These are phyloP conservation scores for Xerocomus amazonicus DNA, from an alignment of 1,284 basidiomycete genomes.

Conservation along the genomic window DNA sequence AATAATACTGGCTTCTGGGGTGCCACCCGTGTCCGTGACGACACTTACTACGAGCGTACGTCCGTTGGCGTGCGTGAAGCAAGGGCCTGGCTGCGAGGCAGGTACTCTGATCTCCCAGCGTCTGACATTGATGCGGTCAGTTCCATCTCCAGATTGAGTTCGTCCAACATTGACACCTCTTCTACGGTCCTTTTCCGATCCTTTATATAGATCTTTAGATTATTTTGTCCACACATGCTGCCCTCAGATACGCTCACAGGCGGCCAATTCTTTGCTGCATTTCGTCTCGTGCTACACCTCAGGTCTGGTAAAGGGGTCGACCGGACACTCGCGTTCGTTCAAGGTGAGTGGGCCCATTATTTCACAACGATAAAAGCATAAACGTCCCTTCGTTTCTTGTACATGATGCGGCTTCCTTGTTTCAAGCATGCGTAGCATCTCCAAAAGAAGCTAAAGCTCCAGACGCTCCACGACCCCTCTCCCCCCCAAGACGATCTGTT, in stretches of 20 bases:
- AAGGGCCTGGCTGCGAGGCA: conserved; percentile 69
- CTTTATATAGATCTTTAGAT: conserved; percentile 52
- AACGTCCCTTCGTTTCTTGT: not conserved
- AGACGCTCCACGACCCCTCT: conserved; percentile 11
- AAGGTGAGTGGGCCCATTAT: conserved; percentile 45
- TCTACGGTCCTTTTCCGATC: not conserved
- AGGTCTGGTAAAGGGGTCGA: conserved; percentile 57
- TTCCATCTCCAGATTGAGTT: not conserved
- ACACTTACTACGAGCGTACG: conserved; percentile 49
- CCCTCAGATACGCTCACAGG: conserved; percentile 52
- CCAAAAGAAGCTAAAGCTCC: conserved; percentile 9
- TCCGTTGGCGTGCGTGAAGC: conserved; percentile 59
- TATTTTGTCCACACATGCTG: conserved; percentile 54
- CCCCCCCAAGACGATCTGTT: conserved; percentile 20
- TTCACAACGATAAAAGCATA: not conserved
- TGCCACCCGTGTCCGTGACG: conserved; percentile 30
- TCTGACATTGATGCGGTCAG: conserved; percentile 57
- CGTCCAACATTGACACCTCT: not conserved
- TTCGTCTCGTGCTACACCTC: conserved; percentile 63
- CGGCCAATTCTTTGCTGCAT: conserved; percentile 72
- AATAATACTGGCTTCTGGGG: conserved; percentile 7
- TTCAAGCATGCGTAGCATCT: conserved; percentile 16
- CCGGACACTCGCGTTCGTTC: conserved; percentile 61
- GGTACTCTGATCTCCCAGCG: conserved; percentile 52
- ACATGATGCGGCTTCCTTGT: conserved; percentile 7